Evolutionary conservation across 108 stramenopile genomes (phyloP), one percentile per base, ranked within the genome.

Genomic region (Epithemia pelagica): DNA sequence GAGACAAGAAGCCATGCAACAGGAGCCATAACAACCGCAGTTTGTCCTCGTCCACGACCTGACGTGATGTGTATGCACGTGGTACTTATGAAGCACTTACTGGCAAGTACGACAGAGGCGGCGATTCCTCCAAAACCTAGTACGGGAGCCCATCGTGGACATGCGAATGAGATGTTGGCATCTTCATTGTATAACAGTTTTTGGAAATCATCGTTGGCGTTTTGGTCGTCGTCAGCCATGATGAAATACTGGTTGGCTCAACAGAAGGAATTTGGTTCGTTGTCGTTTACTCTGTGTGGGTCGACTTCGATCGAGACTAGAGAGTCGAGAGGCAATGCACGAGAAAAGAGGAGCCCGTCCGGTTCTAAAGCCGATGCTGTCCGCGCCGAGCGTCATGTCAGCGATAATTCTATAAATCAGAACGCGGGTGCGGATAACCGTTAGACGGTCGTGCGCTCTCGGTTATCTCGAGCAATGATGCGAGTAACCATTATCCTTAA

Each of bases 81-180:
- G n/a, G n/a, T n/a, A n/a, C n/a, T n/a, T n/a, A n/a, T n/a, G n/a
- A n/a, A n/a, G n/a, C 8, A 85, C 84, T 85, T 65, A 85, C 84
- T 95, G 62, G 93, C 93, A 54, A 94, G 89, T 30, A 83, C 83
- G 1, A 90, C 83, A 24, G 90, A 88, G 57, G 69, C 65, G 30
- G 82, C 83, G 55, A 89, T 80, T 32, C 92, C 92, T 55, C 78
- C 74, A 60, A 92, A 89, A 54, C 91, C 91, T 23, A 92, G 76
- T 64, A 84, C 76, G 58, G 88, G 92, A 59, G 92, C 92, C 78
- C 87, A 88, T 28, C 70, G 64, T 59, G 83, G 62, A 67, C 83
- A 84, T 28, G 77, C 59, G 24, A 70, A 70, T 29, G 74, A 76
- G 19, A 61, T 25, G 30, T 74, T 74, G 22, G 32, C 59, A n/a